Evolutionary conservation across 23 red algal genomes (phyloP), one percentile per base, ranked within the genome.

Genomic region (Chondrus crispus): DNA sequence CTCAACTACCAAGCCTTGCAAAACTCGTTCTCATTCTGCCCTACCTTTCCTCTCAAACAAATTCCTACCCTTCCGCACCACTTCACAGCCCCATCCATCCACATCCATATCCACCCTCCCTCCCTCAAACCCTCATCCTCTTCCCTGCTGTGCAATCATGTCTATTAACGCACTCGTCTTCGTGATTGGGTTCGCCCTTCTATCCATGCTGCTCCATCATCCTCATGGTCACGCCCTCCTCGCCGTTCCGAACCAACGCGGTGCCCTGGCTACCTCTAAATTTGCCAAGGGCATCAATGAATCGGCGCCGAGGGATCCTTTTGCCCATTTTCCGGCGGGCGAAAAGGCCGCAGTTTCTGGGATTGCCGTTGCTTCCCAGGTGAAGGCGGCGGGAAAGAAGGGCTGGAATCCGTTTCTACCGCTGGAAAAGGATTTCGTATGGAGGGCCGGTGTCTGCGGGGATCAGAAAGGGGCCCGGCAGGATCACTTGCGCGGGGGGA

Each of bases 371-470:
- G 32, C 12, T 2, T 88, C 62, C 36, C 84, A 88, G 64, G 5
- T 74, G 46, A 35, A 26, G 2, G 40, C 68, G 24, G 70, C 84
- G 5, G 72, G 26, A 24, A 37, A 33, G 28, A 26, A 55, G 45
- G 5, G 30, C 53, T 89, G 85, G 85, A 45, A 36, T 29, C 85
- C 85, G 11, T 89, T 68, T 62, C 42, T 52, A 11, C 85, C 85
- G 16, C 24, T 35, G 4, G 48, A 66, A 14, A 39, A 42, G 5
- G 37, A 43, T 38, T 89, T 89, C 39, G 69, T 60, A 24, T 89
- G 85, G 85, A 37, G 85, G 66, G 85, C 85, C 2, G 85, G 85
- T 55, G 85, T 89, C 45, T 89, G 85, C 36, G 69, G 50, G 43
- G 85, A 79, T 55, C n/a, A 75, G 2, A 9, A 33, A 0, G 19